Evolutionary conservation across 2,329 filamentous ascomycete species (phyloP).

Genomic region (Stagonosporopsis rhizophila): DNA sequence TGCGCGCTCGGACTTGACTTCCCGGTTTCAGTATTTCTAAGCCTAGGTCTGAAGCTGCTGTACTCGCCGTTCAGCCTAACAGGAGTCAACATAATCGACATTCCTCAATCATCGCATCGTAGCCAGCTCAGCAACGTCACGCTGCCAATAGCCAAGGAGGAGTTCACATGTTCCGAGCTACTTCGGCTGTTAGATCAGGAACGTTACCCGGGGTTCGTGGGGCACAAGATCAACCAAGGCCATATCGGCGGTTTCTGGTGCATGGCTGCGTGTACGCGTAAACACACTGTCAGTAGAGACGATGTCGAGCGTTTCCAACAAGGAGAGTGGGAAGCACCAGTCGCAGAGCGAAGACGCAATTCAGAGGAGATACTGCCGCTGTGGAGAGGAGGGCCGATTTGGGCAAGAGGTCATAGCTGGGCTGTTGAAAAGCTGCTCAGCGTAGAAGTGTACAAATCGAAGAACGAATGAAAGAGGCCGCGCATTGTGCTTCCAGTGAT

Average conservation of each 20-base stretch:
- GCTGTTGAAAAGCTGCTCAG: slow-evolving; percentile 28
- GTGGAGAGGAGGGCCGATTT: slow-evolving; percentile 34
- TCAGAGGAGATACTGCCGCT: slow-evolving; percentile 28
- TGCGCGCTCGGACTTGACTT: slow-evolving; percentile 30
- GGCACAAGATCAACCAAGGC: slow-evolving; percentile 29
- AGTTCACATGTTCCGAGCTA: slow-evolving; percentile 30
- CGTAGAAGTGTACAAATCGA: slow-evolving; percentile 28
- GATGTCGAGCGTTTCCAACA: slow-evolving; percentile 32
- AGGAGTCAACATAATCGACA: slow-evolving; percentile 28
- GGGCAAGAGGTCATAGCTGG: slow-evolving; percentile 30
- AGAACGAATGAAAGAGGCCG: slow-evolving; percentile 8
- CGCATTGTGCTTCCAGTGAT: neutral
- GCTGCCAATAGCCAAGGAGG: slow-evolving; percentile 16
- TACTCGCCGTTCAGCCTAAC: slow-evolving; percentile 28
- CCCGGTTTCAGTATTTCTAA: slow-evolving; percentile 28
- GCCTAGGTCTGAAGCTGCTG: slow-evolving; percentile 27
- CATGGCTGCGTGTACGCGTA: slow-evolving; percentile 27
- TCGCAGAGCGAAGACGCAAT: slow-evolving; percentile 21
- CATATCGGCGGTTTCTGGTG: slow-evolving; percentile 33
- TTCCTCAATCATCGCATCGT: slow-evolving; percentile 25
- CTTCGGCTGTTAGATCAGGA: slow-evolving; percentile 15
- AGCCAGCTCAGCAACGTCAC: slow-evolving; percentile 23
- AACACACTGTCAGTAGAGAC: slow-evolving; percentile 27
- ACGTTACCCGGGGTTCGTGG: slow-evolving; percentile 19
- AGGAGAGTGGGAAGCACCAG: slow-evolving; percentile 30